Conservation (phyloP, 495 filamentous ascomycete genomes). For the Niebla homalea region DNA sequence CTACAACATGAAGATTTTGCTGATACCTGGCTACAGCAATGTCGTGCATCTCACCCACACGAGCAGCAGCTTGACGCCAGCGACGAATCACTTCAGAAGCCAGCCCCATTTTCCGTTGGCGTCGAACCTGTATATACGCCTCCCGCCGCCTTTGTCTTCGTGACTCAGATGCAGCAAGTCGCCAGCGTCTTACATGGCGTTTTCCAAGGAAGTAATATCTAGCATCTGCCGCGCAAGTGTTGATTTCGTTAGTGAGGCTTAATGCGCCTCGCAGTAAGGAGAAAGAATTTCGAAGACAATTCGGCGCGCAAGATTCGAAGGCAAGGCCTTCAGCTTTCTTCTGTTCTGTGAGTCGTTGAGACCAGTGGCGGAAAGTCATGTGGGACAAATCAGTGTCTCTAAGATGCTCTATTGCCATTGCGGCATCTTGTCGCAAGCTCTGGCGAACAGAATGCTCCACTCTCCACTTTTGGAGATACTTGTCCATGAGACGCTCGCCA, state of each 20-base stretch:
- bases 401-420: slow-evolving; percentile 14
- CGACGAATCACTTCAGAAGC: slow-evolving; percentile 30
- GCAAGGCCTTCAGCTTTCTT: slow-evolving; percentile 37
- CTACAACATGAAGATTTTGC: slow-evolving; percentile 31
- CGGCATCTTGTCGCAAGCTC: slow-evolving; percentile 14
- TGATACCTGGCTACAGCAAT: slow-evolving; percentile 4
- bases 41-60: slow-evolving; percentile 13
- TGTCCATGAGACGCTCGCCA: slow-evolving; percentile 35
- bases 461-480: slow-evolving; percentile 27
- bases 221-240: slow-evolving; percentile 41
- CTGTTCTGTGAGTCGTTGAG: slow-evolving; percentile 27
- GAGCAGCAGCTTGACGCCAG: slow-evolving; percentile 32
- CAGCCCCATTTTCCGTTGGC: slow-evolving; percentile 44
- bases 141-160: slow-evolving; percentile 42
- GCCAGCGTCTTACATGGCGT: slow-evolving; percentile 42
- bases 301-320: slow-evolving; percentile 39
- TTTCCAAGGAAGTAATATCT: slow-evolving; percentile 46
- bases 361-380: slow-evolving; percentile 32
- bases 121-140: slow-evolving; percentile 45
- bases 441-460: slow-evolving; percentile 27
- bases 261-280: slow-evolving; percentile 33
- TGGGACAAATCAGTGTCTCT: slow-evolving; percentile 23
- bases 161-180: slow-evolving; percentile 33
- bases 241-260: slow-evolving; percentile 34
- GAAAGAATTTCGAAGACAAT: slow-evolving; percentile 35